Percentiles rank a stretch among this genome's conserved stretches.
Evolutionary conservation across 345 rosid species (phyloP).

Genomic region (Brassica napus): DNA sequence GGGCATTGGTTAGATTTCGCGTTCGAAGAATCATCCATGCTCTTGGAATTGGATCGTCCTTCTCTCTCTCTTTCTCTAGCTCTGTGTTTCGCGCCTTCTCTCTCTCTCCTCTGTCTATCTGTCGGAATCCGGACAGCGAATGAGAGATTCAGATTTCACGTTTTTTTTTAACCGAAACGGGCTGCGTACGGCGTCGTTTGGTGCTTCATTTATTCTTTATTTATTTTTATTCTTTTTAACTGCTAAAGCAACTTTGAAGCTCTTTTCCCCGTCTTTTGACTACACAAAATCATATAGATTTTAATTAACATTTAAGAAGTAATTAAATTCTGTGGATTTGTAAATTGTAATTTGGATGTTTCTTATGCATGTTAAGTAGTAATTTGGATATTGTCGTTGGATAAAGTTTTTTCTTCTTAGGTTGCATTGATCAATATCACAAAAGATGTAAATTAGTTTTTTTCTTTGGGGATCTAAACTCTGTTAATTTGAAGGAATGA

Average conservation of each 20-base stretch:
- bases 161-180: constrained; percentile 1
- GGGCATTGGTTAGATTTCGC: constrained; percentile 32
- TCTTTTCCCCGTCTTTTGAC: background rate
- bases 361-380: background rate
- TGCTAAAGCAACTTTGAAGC: background rate
- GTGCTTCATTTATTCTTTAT: background rate
- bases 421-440: background rate
- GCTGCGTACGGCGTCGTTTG: constrained; percentile 13
- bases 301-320: background rate
- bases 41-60: constrained; percentile 7
- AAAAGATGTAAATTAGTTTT: background rate
- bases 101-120: constrained; percentile 25
- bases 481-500: background rate
- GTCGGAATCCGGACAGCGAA: constrained; percentile 38
- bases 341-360: background rate
- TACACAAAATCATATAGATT: background rate
- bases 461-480: background rate
- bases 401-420: background rate
- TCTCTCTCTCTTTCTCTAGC: constrained; percentile 14
- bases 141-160: constrained; percentile 41
- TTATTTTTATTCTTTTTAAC: background rate
- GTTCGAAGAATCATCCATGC: constrained; percentile 50
- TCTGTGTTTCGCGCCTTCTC: constrained; percentile 18
- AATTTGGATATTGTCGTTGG: background rate
- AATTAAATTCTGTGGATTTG: background rate